Evolutionary conservation across 805 yeast species (phyloP).

Genomic region (Suhomyces kilbournensis): DNA sequence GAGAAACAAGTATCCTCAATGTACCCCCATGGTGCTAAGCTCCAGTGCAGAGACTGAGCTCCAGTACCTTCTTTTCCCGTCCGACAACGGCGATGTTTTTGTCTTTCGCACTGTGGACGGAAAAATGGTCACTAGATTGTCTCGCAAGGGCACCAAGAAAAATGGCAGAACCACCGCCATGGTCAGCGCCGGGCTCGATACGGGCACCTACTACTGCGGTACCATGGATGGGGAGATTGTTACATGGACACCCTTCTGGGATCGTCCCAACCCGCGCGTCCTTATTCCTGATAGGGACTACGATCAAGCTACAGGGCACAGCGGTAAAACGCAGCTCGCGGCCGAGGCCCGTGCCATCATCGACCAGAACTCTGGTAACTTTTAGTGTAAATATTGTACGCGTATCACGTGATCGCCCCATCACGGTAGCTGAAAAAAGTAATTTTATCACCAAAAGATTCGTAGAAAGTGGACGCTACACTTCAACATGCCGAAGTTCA

Average conservation of each 20-base stretch:
- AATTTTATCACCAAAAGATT: not conserved
- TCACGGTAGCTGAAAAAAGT: not conserved
- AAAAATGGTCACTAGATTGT: constrained; percentile 55
- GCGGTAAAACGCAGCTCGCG: constrained; percentile 2
- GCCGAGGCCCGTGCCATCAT: constrained; percentile 9
- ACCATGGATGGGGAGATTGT: constrained; percentile 65
- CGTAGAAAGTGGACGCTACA: not conserved
- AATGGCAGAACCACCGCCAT: constrained; percentile 50
- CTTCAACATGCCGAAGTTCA: constrained; percentile 9
- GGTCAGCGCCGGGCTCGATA: constrained; percentile 44
- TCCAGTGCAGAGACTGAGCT: constrained; percentile 51
- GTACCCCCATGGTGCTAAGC: constrained; percentile 51
- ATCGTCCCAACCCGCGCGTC: constrained; percentile 3
- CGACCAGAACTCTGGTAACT: not conserved
- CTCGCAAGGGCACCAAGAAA: constrained; percentile 39
- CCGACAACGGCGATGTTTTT: constrained; percentile 70
- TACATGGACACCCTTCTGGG: constrained; percentile 44
- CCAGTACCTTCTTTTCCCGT: constrained; percentile 65
- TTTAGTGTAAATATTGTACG: not conserved
- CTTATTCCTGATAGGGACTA: not conserved
- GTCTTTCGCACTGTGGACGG: constrained; percentile 61
- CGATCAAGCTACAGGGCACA: not conserved
- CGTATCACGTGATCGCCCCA: not conserved
- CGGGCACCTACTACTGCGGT: constrained; percentile 54
- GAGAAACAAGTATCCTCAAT: constrained; percentile 54